A percentile compares a stretch with the other conserved stretches of the same genome.
These are phyloP conservation scores for Flaveria brownii DNA, from an alignment of 129 eudicot species.

Conservation along the genomic window DNA sequence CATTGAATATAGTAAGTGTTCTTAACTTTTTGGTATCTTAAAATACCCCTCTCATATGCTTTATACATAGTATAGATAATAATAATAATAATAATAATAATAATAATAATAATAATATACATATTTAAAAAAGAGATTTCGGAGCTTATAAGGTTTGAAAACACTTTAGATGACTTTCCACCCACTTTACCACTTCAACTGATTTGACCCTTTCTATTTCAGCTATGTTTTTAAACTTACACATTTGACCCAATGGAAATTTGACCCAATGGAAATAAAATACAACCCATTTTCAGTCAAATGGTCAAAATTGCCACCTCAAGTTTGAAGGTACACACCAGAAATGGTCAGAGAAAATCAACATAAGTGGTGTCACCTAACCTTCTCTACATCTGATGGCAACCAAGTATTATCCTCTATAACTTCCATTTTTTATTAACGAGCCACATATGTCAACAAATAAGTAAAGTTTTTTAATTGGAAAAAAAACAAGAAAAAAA, in stretches of 20 bases:
- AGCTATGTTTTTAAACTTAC: neutral
- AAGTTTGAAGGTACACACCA: neutral
- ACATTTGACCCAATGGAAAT: neutral
- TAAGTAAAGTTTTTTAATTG: neutral
- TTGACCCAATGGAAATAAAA: neutral
- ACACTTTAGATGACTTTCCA: constrained; percentile 2
- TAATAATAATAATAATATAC: neutral
- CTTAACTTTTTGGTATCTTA: no score
- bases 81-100: no score
- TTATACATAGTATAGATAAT: no score
- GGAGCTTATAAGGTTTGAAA: neutral
- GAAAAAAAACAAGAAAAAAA: neutral
- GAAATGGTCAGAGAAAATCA: neutral
- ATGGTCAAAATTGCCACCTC: neutral
- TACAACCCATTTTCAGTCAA: neutral
- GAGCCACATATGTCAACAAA: constrained; percentile 4
- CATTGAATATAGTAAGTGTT: no score
- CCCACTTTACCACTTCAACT: neutral
- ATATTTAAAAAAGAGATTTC: neutral
- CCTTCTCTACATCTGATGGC: neutral
- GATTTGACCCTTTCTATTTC: neutral
- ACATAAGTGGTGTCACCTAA: neutral
- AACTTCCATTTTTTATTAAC: constrained; percentile 6
- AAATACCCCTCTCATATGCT: no score
- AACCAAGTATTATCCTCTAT: neutral